Evolutionary conservation across 331 rosid genomes (phyloP).

Genomic region (Arachis monticola): DNA sequence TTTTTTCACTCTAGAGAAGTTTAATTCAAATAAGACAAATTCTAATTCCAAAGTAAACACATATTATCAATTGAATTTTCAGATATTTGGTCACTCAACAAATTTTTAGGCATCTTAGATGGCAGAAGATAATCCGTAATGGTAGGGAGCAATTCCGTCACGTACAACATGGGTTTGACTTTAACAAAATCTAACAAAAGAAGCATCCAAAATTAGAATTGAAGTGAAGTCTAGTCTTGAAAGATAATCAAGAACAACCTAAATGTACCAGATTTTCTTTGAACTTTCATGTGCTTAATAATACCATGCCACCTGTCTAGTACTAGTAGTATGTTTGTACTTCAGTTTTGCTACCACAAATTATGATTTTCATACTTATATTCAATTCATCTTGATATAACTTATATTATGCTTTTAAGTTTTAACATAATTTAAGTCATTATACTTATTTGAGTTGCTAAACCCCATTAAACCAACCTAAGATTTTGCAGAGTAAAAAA

Average conservation of each 20-base stretch:
- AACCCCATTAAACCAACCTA: not conserved
- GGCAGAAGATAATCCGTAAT: slow-evolving; percentile 28
- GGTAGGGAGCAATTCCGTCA: slow-evolving; percentile 22
- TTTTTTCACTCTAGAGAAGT: no score
- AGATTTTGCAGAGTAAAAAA: not conserved
- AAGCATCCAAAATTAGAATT: not conserved
- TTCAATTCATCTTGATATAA: not conserved
- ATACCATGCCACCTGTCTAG: not conserved
- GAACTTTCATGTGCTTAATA: not conserved
- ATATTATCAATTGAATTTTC: not conserved
- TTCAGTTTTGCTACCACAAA: not conserved
- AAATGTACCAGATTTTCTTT: not conserved
- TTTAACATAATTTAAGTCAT: no score
- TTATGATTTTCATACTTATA: not conserved
- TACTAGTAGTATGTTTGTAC: not conserved
- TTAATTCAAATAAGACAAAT: no score
- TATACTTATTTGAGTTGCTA: no score
- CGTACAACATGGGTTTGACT: slow-evolving; percentile 24
- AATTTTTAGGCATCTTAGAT: not conserved
- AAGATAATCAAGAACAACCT: not conserved
- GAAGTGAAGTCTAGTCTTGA: not conserved
- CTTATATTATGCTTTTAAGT: not conserved
- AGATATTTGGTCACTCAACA: not conserved
- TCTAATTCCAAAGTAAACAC: no score
- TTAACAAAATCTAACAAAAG: not conserved